phyloP scores from a whole-genome alignment of 78 protist species.

The Dictyostelium intermedium region DNA sequence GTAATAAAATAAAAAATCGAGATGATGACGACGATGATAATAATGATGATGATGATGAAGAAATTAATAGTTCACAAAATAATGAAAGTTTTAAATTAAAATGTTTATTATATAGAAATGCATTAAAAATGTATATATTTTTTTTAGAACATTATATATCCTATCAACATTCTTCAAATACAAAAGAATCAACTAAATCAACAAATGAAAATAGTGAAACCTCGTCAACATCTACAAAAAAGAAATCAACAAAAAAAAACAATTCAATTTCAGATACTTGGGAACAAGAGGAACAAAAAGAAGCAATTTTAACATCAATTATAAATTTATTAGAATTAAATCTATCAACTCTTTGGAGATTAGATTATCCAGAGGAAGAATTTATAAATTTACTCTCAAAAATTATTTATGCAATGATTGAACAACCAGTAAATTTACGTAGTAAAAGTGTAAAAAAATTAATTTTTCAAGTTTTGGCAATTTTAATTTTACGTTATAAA shows the following conservation, averaged over 20 bases:
- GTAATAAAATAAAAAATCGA: not conserved
- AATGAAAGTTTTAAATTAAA: not conserved
- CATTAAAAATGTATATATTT: conserved; percentile 14
- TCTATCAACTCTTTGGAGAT: conserved; percentile 21
- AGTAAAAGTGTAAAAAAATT: not conserved
- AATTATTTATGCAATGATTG: conserved; percentile 6
- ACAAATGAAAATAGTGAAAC: not conserved
- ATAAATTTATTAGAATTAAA: not conserved
- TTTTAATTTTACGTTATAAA: not conserved
- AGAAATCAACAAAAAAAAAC: not conserved
- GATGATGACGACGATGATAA: not conserved
- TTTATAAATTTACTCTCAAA: conserved; percentile 9
- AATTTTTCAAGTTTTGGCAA: not conserved
- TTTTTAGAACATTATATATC: conserved; percentile 17
- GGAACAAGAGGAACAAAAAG: not conserved
- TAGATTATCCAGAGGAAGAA: conserved; percentile 34
- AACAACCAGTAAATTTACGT: not conserved
- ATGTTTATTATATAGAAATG: not conserved
- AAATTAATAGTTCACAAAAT: not conserved
- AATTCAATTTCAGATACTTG: not conserved
- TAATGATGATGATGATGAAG: not conserved
- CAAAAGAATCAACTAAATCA: not conserved
- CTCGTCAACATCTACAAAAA: not conserved
- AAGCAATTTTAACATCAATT: not conserved
- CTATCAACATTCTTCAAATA: not conserved